A percentile compares a stretch with the other conserved stretches of the same genome.
Conservation (phyloP, 2,329 filamentous ascomycete species). For the Epichloe gansuensis region DNA sequence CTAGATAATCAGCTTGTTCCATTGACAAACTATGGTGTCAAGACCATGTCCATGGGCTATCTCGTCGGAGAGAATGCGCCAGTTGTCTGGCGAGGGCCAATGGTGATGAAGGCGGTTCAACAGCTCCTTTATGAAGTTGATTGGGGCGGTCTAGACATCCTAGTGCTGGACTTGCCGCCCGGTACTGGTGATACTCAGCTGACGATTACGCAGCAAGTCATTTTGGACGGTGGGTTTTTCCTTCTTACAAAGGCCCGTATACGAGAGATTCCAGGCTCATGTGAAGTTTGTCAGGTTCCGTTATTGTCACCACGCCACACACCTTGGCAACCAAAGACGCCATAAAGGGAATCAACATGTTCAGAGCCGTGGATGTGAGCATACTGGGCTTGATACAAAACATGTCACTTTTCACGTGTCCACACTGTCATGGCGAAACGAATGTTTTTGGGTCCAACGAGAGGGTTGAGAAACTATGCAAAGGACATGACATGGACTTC, state of each 20-base stretch:
- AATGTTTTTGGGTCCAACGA: conserved; percentile 61
- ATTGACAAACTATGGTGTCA: conserved; percentile 85
- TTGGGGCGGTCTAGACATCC: conserved; percentile 78
- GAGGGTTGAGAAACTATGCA: conserved; percentile 56
- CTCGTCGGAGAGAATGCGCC: conserved; percentile 68
- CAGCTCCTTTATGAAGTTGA: conserved; percentile 92
- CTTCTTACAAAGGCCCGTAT: not conserved
- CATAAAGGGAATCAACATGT: conserved; percentile 85
- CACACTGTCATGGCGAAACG: conserved; percentile 61
- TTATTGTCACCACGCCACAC: conserved; percentile 90
- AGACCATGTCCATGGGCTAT: conserved; percentile 98
- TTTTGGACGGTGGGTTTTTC: conserved; percentile 57
- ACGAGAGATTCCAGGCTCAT: not conserved
- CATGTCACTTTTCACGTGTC: conserved; percentile 77
- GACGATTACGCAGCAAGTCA: conserved; percentile 89
- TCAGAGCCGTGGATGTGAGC: conserved; percentile 70
- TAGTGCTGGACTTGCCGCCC: conserved; percentile 84
- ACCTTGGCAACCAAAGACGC: conserved; percentile 87
- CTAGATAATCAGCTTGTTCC: conserved; percentile 72
- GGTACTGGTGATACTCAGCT: conserved; percentile 94
- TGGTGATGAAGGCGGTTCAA: conserved; percentile 96
- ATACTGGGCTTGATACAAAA: conserved; percentile 84
- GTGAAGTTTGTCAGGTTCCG: conserved; percentile 39
- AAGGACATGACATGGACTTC: conserved; percentile 62
- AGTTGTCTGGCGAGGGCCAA: conserved; percentile 88